These are phyloP conservation scores for Blastobotrys parvus DNA, from an alignment of 805 yeast genomes.

Conservation along the genomic window DNA sequence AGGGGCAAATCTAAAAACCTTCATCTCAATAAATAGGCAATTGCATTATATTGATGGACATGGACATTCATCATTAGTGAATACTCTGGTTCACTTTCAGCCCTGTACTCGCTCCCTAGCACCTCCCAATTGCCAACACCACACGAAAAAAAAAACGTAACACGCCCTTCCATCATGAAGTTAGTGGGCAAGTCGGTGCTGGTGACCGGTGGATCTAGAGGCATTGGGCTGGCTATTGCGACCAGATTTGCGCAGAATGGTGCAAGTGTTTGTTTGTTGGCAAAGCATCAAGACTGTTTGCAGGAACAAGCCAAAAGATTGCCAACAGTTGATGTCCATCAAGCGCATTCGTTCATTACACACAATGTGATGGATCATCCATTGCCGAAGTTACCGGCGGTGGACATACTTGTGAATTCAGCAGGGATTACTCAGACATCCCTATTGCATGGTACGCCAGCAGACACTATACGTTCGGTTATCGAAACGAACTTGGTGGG, in stretches of 20 bases:
- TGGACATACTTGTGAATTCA: conserved; percentile 44
- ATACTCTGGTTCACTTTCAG: no score
- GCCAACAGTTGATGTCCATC: conserved; percentile 10
- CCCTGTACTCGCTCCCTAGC: no score
- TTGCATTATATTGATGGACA: no score
- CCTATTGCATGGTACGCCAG: conserved; percentile 38
- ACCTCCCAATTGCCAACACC: no score
- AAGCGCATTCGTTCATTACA: conserved; percentile 7
- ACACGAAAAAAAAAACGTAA: no score
- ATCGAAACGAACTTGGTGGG: conserved; percentile 50
- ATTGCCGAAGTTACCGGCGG: conserved; percentile 7
- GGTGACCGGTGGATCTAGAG: conserved; percentile 63
- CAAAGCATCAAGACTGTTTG: conserved; percentile 35
- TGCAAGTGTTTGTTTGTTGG: conserved; percentile 41
- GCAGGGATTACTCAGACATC: conserved; percentile 54
- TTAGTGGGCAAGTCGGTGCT: conserved; percentile 14
- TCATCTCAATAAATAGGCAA: no score
- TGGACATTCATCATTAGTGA: no score
- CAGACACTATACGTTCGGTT: conserved; percentile 36
- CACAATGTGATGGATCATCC: conserved; percentile 8
- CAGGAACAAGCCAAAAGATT: conserved; percentile 8
- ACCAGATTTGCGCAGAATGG: conserved; percentile 42
- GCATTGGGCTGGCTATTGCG: conserved; percentile 57
- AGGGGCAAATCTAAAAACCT: no score
- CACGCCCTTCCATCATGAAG: background rate